These are phyloP conservation scores for Logfia minima DNA, from an alignment of 129 eudicot genomes.

Conservation along the genomic window DNA sequence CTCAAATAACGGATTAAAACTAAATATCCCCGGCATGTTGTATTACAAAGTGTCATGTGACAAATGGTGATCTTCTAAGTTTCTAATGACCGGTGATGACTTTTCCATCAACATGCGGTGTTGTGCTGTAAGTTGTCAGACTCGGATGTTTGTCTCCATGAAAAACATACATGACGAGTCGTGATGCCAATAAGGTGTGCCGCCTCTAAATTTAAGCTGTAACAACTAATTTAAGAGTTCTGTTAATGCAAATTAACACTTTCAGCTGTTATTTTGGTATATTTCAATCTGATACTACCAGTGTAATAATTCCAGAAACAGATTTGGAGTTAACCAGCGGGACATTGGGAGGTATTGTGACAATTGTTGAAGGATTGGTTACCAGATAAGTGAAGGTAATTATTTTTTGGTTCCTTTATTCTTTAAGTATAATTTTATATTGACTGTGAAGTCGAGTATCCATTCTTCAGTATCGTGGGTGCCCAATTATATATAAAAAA, in stretches of 20 bases:
- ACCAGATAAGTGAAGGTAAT: conserved; percentile 84
- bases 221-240: neutral
- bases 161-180: conserved; percentile 50
- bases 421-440: neutral
- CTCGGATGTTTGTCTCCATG: conserved; percentile 66
- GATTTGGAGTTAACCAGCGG: conserved; percentile 89
- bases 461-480: neutral
- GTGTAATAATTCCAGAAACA: conserved; percentile 78
- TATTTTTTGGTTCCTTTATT: neutral
- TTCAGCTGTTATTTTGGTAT: conserved; percentile 25
- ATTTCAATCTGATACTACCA: conserved; percentile 78
- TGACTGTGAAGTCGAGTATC: neutral
- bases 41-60: neutral
- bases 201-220: neutral
- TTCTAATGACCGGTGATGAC: conserved; percentile 60
- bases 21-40: neutral
- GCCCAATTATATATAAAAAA: neutral
- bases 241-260: conserved; percentile 9
- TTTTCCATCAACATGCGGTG: conserved; percentile 72
- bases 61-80: neutral
- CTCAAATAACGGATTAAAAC: neutral
- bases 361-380: conserved; percentile 87
- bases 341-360: conserved; percentile 88
- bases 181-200: conserved; percentile 79
- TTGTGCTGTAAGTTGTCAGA: conserved; percentile 61